Percentiles rank a stretch among this genome's conserved stretches.
Conservation (phyloP, 495 filamentous ascomycete species). For the Aspergillus egyptiacus region DNA sequence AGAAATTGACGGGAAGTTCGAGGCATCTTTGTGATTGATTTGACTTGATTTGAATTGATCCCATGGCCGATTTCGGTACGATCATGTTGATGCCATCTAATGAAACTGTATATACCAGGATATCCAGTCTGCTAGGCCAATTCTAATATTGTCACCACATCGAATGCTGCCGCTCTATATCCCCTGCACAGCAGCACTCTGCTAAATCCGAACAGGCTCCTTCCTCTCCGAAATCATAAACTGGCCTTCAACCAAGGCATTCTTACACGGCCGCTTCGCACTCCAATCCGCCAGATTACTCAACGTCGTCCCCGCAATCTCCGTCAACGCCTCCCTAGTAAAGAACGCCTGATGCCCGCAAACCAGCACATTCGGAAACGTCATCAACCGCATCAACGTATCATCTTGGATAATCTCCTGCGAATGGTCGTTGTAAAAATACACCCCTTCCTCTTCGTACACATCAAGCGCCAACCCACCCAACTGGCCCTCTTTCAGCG, state of each 20-base stretch:
- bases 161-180: background rate
- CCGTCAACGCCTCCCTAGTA: conserved; percentile 57
- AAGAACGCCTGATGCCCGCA: conserved; percentile 69
- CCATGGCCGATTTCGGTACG: no score
- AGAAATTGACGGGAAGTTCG: conserved; percentile 53
- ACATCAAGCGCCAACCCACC: conserved; percentile 78
- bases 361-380: conserved; percentile 64
- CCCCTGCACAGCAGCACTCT: background rate
- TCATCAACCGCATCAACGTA: conserved; percentile 59
- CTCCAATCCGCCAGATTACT: conserved; percentile 42
- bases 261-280: conserved; percentile 22
- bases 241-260: conserved; percentile 35
- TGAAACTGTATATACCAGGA: conserved; percentile 2
- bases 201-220: conserved; percentile 32
- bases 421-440: conserved; percentile 62
- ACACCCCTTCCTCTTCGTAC: conserved; percentile 67
- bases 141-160: no score
- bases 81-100: background rate
- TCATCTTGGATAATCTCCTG: conserved; percentile 65
- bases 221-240: conserved; percentile 22
- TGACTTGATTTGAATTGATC: no score
- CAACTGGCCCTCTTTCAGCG: conserved; percentile 55
- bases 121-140: no score
- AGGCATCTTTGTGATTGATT: conserved; percentile 30
- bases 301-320: conserved; percentile 59